Evolutionary conservation across 2,329 filamentous ascomycete genomes (phyloP).

Genomic region (Plenodomus tracheiphilus): DNA sequence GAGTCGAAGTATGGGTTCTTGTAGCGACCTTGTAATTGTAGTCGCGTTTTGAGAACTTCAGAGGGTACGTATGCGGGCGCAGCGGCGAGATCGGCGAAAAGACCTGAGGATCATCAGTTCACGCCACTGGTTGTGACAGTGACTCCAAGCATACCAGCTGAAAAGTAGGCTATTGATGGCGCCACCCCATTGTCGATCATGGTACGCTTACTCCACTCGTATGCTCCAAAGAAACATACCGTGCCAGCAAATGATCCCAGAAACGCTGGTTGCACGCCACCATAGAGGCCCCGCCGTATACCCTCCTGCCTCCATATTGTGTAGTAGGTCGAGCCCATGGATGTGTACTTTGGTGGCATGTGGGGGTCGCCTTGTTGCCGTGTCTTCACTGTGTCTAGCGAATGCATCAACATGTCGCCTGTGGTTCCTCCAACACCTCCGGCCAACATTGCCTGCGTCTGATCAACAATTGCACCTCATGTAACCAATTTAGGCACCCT

Average conservation of each 20-base stretch:
- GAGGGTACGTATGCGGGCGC: constrained; percentile 95
- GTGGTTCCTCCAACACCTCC: constrained; percentile 90
- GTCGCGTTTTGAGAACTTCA: constrained; percentile 94
- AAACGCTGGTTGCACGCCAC: constrained; percentile 89
- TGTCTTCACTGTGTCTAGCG: constrained; percentile 96
- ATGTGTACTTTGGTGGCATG: constrained; percentile 89
- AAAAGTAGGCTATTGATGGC: constrained; percentile 81
- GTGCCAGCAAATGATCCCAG: constrained; percentile 92
- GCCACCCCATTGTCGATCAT: constrained; percentile 84
- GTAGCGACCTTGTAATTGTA: constrained; percentile 91
- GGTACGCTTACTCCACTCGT: constrained; percentile 90
- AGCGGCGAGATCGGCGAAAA: constrained; percentile 87
- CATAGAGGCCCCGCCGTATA: constrained; percentile 81
- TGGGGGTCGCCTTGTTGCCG: constrained; percentile 95
- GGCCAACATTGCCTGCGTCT: constrained; percentile 82
- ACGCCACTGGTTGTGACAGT: too few relatives aligned
- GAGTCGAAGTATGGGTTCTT: constrained; percentile 94
- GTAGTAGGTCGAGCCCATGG: constrained; percentile 85
- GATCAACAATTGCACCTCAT: constrained; percentile 26
- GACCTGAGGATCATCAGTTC: constrained; percentile 59
- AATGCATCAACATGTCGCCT: constrained; percentile 98
- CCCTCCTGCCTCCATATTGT: constrained; percentile 95
- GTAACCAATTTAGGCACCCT: constrained; percentile 15
- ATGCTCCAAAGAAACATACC: constrained; percentile 92
- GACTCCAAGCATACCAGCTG: constrained; percentile 64